Base-by-base conservation (phyloP, 495 filamentous ascomycete species). In the Glutinoglossum americanum region DNA sequence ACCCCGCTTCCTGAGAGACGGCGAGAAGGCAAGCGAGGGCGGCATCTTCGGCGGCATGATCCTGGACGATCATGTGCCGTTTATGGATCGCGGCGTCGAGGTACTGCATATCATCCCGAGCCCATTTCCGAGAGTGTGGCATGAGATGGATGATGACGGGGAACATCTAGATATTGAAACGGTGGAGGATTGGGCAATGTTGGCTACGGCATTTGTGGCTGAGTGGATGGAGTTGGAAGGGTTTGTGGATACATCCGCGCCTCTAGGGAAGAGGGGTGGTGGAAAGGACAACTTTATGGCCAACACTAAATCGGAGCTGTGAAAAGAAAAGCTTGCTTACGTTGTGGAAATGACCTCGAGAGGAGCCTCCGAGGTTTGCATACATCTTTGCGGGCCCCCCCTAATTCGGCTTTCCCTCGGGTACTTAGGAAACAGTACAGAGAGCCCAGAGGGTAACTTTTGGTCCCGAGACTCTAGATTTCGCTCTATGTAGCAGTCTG, bases 181-280 rank as follows among this genome's bases (percentile, higher is more conserved):
- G 0, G 80, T 89, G 33, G 77, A 86, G 65, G 92, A 98, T 65
- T 98, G 92, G 92, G 77, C 82, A 51, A 76, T 75, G 61, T 78
- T 98, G 19, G 67, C 86, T 30, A 82, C 84, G 6, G 88, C 81
- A 3, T 98, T 97, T 75, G 78, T 83, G 45, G 85, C 82, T 0
- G 92, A 95, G 68, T 97, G 88, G 87, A 80, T 98, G 81, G 92
- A 93, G 58, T 64, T 95, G 60, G 88, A 92, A 59, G 83, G 80
- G 1, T 80, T 76, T 54, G 21, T 45, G 17, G n/a, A 21, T 3
- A 23, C 19, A 5, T n/a, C 41, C 3, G n/a, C 41, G 41, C 1
- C 19, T 3, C 5, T 45, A 13, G n/a, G 41, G 41, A 21, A 45
- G 19, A 45, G 41, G 41, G 41, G 17, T 45, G 17, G 37, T 41